Evolutionary conservation across 345 rosid genomes (phyloP), one percentile per base, ranked within the genome.

Genomic region (Eucalyptus melliodora): DNA sequence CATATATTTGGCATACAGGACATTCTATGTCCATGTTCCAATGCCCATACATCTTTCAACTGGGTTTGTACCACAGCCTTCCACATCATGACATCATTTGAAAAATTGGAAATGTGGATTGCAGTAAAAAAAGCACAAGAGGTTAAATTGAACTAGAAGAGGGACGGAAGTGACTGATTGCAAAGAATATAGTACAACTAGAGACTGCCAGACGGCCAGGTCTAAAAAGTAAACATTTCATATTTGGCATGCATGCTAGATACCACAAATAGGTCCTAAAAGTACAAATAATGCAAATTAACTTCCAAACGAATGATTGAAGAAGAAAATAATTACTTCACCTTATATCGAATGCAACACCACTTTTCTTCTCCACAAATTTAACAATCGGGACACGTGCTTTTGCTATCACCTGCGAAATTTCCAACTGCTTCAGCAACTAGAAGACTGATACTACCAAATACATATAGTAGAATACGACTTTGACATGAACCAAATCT

Each of bases 321-420:
- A 88, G 34, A 31, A 51, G 37, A 82, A 34, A 67, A 40, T 51
- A 82, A 56, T 88, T 88, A 85, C 87, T 45, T 89, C 31, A 97
- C 99, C 99, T 98, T 92, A 98, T 88, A 91, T 97, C 99, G 89
- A 97, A 98, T 23, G 99, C 81, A 87, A 98, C 91, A 82, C 94
- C 93, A 88, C 99, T 98, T 92, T 90, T 95, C 95, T 94, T 98
- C 92, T 98, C 99, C 26, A 97, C 93, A 89, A 98, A 98, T 92
- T 98, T 98, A 89, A 98, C 89, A 89, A 98, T 98, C 27, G 99
- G 99, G 81, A 98, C 98, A 49, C 99, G 98, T 50, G 99, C 99
- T 91, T 94, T 95, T 49, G 95, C 98, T 90, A 98, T 97, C 87
- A 98, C 99, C 99, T 97, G 91, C 89, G 85, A 91, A 72, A 50